Percentiles rank a stretch among this genome's conserved stretches.
Evolutionary conservation across 352 stramenopile genomes (phyloP).

Genomic region (Globisporangium camurandrum): DNA sequence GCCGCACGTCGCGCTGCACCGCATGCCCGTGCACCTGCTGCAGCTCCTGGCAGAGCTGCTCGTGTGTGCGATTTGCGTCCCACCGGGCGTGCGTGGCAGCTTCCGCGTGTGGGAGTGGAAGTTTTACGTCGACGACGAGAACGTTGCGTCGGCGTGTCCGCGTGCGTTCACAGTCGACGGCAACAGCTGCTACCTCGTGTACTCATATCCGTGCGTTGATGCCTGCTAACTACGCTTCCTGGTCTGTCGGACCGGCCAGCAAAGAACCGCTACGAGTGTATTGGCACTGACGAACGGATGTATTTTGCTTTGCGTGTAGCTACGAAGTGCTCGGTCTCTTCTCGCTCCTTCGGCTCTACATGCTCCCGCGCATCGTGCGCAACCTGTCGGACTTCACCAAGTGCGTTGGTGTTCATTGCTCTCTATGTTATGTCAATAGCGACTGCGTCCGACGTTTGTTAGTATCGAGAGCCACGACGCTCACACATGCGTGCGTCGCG

Average conservation of each 20-base stretch:
- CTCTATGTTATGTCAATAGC: no score
- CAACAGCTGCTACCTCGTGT: conserved; percentile 56
- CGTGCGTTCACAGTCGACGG: conserved; percentile 22
- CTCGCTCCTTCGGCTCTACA: conserved; percentile 63
- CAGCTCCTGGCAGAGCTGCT: conserved; percentile 37
- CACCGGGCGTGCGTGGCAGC: conserved; percentile 33
- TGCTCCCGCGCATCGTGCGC: conserved; percentile 63
- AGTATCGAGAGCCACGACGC: background rate
- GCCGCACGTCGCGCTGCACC: conserved; percentile 37
- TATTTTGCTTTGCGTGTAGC: conserved; percentile 13
- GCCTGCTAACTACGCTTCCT: no score
- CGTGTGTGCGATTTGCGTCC: conserved; percentile 43
- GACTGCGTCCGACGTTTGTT: background rate
- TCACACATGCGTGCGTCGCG: background rate
- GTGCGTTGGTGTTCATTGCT: conserved; percentile 26
- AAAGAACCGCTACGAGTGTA: background rate
- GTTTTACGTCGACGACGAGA: conserved; percentile 31
- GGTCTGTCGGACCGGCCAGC: background rate
- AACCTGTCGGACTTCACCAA: conserved; percentile 73
- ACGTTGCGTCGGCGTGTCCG: conserved; percentile 18
- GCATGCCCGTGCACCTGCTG: conserved; percentile 37
- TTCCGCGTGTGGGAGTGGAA: conserved; percentile 70
- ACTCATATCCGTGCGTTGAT: conserved; percentile 63
- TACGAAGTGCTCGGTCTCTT: conserved; percentile 64
- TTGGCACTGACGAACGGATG: background rate